Evolutionary conservation across 108 stramenopile species (phyloP).

Genomic region (Mediolabrus comicus): DNA sequence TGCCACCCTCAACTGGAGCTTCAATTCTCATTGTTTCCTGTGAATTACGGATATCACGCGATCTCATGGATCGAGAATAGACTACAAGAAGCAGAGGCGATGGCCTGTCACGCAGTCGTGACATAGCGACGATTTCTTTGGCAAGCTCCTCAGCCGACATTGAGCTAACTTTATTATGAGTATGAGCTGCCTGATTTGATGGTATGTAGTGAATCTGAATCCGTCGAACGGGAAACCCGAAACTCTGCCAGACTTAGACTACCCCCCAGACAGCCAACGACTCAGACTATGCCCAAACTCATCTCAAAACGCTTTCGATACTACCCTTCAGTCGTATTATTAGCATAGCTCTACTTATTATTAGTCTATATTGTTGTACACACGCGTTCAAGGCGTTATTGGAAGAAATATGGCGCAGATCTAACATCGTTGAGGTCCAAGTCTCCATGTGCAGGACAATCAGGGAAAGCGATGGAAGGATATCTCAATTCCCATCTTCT

Average conservation of each 20-base stretch:
- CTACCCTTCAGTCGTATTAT: background rate
- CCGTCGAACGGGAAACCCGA: too few species aligned
- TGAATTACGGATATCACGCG: conserved; percentile 6
- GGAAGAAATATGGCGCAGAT: conserved; percentile 96
- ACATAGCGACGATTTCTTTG: conserved; percentile 7
- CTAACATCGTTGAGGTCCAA: conserved; percentile 92
- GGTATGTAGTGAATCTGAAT: too few species aligned
- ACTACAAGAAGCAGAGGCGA: conserved; percentile 23
- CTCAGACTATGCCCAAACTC: too few species aligned
- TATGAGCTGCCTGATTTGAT: too few species aligned
- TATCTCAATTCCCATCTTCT: conserved; percentile 82
- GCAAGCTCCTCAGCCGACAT: conserved; percentile 22
- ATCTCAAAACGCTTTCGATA: too few species aligned
- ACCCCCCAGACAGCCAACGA: too few species aligned
- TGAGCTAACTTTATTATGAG: too few species aligned
- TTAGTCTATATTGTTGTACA: background rate
- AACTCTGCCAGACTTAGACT: too few species aligned
- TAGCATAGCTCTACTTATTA: background rate
- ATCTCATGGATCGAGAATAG: conserved; percentile 8
- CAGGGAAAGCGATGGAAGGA: conserved; percentile 93
- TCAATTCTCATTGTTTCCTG: conserved; percentile 16
- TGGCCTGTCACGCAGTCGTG: conserved; percentile 6
- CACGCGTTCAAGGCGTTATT: conserved; percentile 38
- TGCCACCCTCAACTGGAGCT: conserved; percentile 11
- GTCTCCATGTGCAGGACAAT: conserved; percentile 85